Evolutionary conservation across 2,329 filamentous ascomycete genomes (phyloP), one percentile per base, ranked within the genome.

Genomic region (Talaromyces amestolkiae): DNA sequence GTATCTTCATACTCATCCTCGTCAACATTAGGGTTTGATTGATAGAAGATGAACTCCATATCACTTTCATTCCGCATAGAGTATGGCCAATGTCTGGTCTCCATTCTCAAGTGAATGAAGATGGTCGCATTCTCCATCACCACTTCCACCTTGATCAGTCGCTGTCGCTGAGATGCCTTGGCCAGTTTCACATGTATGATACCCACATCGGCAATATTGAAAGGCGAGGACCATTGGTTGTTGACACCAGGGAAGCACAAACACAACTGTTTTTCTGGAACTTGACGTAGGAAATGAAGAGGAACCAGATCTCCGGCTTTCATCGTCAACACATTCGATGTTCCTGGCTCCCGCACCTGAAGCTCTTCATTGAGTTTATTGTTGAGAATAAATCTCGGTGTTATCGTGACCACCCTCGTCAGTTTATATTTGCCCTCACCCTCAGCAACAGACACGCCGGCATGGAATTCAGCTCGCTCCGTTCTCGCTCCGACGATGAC

Each of bases 61-160:
- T 98, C 94, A 73, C 94, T 98, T 80, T 98, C 95, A 74, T 99
- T 99, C 69, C 95, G 90, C 89, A 99, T 97, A 0, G 93, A 97
- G 80, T 95, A 99, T 0, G 95, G 95, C 95, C 95, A 99, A 74
- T 96, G 92, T 77, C 95, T 96, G 6, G 87, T 93, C 80, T 99
- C 95, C 70, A 94, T 83, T 73, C 89, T 95, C 66, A 99, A 85
- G 72, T 97, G 92, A 39, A 98, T 78, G 83, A 98, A 99, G 47
- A 99, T 90, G 1, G 94, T 98, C 0, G 94, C 92, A 68, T 91
- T 88, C 76, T 99, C 96, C 85, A 97, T 89, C 54, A 99, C 83
- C 51, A 97, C 87, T 75, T 99, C 95, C 13, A 96, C 86, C 60
- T 94, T 88, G 58, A 98, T 87, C 10, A 99, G 85, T 69, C 89